phyloP scores from a whole-genome alignment of 192 early-diverging fungal species.

The Coemansia sp. region DNA sequence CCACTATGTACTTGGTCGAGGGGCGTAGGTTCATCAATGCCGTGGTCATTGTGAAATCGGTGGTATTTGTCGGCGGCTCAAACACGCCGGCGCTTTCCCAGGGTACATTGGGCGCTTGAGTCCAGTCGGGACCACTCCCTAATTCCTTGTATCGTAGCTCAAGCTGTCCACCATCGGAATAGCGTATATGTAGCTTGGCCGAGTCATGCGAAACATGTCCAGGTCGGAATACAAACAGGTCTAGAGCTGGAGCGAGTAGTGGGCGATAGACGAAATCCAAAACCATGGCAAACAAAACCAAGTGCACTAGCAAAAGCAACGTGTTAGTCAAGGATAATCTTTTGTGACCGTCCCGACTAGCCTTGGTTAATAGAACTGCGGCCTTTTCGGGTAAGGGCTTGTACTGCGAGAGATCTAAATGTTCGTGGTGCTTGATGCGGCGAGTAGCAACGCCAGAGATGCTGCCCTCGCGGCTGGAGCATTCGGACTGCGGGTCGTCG shows the following conservation, averaged over 20 bases:
- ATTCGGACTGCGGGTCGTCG: conserved; percentile 10
- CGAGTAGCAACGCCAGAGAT: background rate
- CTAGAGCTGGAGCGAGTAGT: conserved; percentile 24
- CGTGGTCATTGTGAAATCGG: conserved; percentile 35
- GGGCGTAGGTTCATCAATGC: conserved; percentile 34
- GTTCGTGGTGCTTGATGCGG: conserved; percentile 7
- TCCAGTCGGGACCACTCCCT: background rate
- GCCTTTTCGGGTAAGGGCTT: conserved; percentile 5
- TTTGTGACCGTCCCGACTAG: background rate
- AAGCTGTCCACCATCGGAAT: conserved; percentile 30
- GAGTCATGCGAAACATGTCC: conserved; percentile 48
- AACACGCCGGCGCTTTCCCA: conserved; percentile 43
- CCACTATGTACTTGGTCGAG: conserved; percentile 39
- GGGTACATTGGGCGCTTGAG: conserved; percentile 2
- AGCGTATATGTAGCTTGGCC: conserved; percentile 48
- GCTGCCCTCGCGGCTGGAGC: conserved; percentile 10
- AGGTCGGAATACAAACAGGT: conserved; percentile 40
- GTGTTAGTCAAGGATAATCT: conserved; percentile 16
- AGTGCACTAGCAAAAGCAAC: conserved; percentile 27
- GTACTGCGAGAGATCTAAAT: conserved; percentile 8
- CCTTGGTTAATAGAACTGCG: background rate
- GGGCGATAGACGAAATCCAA: conserved; percentile 57
- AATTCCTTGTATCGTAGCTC: conserved; percentile 41
- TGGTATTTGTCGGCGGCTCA: conserved; percentile 22
- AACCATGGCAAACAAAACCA: conserved; percentile 42